Evolutionary conservation across 768 basidiomycete species (phyloP).

Genomic region (Amylocystis lapponica): DNA sequence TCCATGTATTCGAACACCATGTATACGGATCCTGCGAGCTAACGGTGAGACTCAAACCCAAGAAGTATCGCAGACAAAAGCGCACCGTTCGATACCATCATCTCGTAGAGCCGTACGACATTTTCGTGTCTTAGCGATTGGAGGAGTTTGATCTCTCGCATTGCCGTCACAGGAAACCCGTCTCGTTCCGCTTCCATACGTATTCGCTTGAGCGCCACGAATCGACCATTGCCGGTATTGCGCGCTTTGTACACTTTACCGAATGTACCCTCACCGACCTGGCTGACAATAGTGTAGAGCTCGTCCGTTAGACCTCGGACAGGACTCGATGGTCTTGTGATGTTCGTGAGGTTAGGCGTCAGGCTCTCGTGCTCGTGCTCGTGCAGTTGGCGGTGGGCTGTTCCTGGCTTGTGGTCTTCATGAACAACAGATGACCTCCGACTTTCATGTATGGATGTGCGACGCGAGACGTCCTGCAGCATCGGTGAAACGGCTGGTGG

Average conservation of each 20-base stretch:
- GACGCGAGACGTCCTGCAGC: too few species aligned
- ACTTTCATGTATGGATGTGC: too few species aligned
- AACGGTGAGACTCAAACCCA: constrained; percentile 6
- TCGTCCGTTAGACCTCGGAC: constrained; percentile 33
- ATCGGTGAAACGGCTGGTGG: too few species aligned
- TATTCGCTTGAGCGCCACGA: constrained; percentile 93
- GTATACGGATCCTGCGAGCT: constrained; percentile 75
- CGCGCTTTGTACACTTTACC: constrained; percentile 97
- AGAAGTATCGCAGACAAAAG: not conserved
- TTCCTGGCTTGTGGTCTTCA: not conserved
- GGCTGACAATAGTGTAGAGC: constrained; percentile 80
- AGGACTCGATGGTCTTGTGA: constrained; percentile 14
- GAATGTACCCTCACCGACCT: constrained; percentile 98
- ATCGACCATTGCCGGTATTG: constrained; percentile 66
- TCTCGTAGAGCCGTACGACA: constrained; percentile 86
- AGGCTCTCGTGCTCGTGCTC: not conserved
- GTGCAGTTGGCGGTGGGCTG: not conserved
- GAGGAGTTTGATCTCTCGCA: constrained; percentile 97
- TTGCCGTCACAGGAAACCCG: constrained; percentile 97
- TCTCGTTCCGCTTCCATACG: constrained; percentile 97
- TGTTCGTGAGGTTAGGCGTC: constrained; percentile 5
- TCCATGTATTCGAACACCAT: constrained; percentile 99
- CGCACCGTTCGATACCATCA: constrained; percentile 97
- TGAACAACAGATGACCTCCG: too few species aligned
- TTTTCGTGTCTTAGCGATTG: constrained; percentile 89